Base-by-base conservation (phyloP, 176 grass and related monocot genomes). In the Zoysia japonica region DNA sequence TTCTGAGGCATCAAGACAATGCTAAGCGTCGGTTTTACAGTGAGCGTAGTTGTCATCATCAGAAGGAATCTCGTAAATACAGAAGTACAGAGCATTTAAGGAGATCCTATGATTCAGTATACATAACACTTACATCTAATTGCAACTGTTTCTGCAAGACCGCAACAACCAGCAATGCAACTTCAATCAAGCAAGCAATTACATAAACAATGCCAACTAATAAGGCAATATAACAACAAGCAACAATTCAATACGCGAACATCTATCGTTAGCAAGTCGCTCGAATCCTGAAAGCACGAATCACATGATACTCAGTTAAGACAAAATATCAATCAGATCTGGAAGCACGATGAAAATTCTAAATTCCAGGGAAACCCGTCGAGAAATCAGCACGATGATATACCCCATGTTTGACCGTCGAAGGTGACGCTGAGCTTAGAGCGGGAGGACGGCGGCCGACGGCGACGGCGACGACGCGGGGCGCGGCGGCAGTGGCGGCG, bases 391-490 rank as follows among this genome's bases (percentile, higher is more conserved):
- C 3, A 42, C 7, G 28, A 12, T 19, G 7, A 7, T 35, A 65
- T 77, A 85, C 87, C 82, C 87, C 77, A 89, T 89, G 54, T 67
- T 85, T 48, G 65, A 71, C 42, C 12, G 35, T 9, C 42, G 35
- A 76, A 8, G 65, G 77, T 4, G 13, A 46, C 49, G 55, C 35
- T 56, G 42, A 46, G 47, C 47, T 20, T 36, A 65, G 39, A 14
- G 35, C 9, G 28, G 41, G 49, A 37, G 64, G 36, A 71, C 8
- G 46, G 41, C 17, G 17, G 17, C 17, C 47, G 70, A 75, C 64
- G 81, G 75, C 62, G 75, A 78, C 13, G 40, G 68, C 74, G 41
- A 5, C 17, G 55, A 1, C 6, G 52, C 4, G 17, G 44, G 44
- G 17, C 52, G 52, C 52, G 15, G 52, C 52, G 28, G 50, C 41